Percentiles rank a stretch among this genome's conserved stretches.
Evolutionary conservation across 169 alveolate genomes (phyloP).

Genomic region (Prorocentrum cordatum): DNA sequence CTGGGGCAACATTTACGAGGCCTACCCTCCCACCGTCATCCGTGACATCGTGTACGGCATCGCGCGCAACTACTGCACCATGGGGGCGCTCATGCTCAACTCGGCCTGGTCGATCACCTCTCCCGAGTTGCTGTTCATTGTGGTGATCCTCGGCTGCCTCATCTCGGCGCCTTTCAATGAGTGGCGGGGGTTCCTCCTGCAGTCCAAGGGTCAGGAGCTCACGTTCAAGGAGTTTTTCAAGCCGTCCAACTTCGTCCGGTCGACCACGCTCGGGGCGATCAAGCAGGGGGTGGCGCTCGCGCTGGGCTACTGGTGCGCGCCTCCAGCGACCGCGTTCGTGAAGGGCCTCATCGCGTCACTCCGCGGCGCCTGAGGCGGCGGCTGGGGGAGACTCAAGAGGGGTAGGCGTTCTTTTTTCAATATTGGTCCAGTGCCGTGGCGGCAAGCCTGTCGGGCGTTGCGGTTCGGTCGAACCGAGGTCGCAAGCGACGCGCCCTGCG

Average conservation of each 20-base stretch:
- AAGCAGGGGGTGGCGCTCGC: background rate
- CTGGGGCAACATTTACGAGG: conserved; percentile 18
- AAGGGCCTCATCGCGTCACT: no score
- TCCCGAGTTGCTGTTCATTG: background rate
- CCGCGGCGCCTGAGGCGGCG: no score
- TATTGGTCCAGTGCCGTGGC: no score
- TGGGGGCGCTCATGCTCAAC: background rate
- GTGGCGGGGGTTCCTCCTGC: conserved; percentile 6
- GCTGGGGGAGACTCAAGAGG: no score
- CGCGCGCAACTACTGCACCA: background rate
- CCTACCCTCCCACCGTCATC: conserved; percentile 4
- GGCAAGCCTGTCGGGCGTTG: no score
- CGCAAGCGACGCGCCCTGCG: no score
- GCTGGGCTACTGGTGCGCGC: background rate
- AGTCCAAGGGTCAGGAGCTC: background rate
- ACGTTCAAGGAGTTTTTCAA: background rate
- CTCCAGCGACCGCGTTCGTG: no score
- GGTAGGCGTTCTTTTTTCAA: no score
- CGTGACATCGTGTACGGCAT: conserved; percentile 1
- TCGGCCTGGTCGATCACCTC: background rate
- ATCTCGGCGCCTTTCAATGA: background rate
- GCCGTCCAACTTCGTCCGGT: background rate
- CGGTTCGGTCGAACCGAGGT: no score
- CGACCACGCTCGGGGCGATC: background rate
- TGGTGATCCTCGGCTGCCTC: conserved; percentile 1